phyloP scores from a whole-genome alignment of 495 filamentous ascomycete genomes.

The Oidiodendron maius region DNA sequence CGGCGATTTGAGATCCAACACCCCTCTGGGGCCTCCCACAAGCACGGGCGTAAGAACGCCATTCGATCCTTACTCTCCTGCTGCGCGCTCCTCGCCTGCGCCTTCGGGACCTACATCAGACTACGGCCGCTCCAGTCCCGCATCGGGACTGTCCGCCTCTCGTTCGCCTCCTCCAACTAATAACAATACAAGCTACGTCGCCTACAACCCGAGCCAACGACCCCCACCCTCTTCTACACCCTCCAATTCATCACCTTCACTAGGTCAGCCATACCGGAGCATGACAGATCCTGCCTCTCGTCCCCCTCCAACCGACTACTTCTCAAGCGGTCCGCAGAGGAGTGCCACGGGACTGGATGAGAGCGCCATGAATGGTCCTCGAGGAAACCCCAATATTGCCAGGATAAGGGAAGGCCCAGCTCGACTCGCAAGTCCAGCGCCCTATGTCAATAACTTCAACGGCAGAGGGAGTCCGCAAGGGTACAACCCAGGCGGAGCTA shows the following conservation, averaged over 20 bases:
- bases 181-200: conserved; percentile 10
- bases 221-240: conserved; percentile 20
- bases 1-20: conserved; percentile 14
- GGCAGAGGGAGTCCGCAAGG: conserved; percentile 7
- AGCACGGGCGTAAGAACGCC: conserved; percentile 15
- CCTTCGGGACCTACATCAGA: not conserved
- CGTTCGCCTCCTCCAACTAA: conserved; percentile 1
- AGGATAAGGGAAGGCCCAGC: conserved; percentile 1
- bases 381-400: not conserved
- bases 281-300: conserved; percentile 40
- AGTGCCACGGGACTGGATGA: conserved; percentile 5
- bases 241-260: conserved; percentile 32
- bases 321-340: conserved; percentile 8
- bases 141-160: not conserved
- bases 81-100: conserved; percentile 12
- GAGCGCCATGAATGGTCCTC: conserved; percentile 7
- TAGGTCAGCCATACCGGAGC: conserved; percentile 37
- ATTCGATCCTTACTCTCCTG: conserved; percentile 11
- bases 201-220: conserved; percentile 20
- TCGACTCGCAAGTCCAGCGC: conserved; percentile 15
- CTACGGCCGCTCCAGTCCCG: conserved; percentile 4
- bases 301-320: conserved; percentile 6
- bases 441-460: conserved; percentile 10
- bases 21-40: conserved; percentile 6
- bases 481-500: no score